Conservation (phyloP, 2,329 filamentous ascomycete species). For the Cercospora zeae-maydis region DNA sequence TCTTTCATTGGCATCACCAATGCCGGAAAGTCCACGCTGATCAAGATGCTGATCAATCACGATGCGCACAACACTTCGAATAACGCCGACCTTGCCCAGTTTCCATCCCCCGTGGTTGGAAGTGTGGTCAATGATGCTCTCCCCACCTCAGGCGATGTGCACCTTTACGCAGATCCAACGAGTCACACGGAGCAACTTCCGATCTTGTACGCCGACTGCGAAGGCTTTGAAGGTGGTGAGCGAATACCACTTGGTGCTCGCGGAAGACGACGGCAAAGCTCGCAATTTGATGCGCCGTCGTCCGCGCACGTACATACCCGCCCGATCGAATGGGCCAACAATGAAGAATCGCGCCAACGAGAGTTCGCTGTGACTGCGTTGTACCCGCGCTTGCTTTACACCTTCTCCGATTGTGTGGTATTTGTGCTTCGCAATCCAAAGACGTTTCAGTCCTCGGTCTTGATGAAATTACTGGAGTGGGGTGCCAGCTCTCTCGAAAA, state of each 20-base stretch:
- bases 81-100: slow-evolving; percentile 31
- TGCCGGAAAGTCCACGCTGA: slow-evolving; percentile 51
- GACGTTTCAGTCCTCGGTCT: slow-evolving; percentile 37
- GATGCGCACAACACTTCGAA: slow-evolving; percentile 33
- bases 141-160: slow-evolving; percentile 51
- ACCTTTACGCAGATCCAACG: slow-evolving; percentile 51
- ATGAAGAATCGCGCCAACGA: slow-evolving; percentile 33
- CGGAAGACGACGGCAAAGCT: slow-evolving; percentile 20
- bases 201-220: slow-evolving; percentile 52
- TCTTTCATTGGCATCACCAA: slow-evolving; percentile 38
- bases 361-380: slow-evolving; percentile 41
- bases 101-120: slow-evolving; percentile 47
- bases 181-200: slow-evolving; percentile 41
- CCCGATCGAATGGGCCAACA: slow-evolving; percentile 35
- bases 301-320: slow-evolving; percentile 25
- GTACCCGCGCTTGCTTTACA: slow-evolving; percentile 44
- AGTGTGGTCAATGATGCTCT: slow-evolving; percentile 39
- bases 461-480: slow-evolving; percentile 48
- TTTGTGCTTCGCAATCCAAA: slow-evolving; percentile 43
- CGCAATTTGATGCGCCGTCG: slow-evolving; percentile 17
- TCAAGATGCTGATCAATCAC: slow-evolving; percentile 47
- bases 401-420: slow-evolving; percentile 45
- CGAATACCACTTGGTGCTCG: slow-evolving; percentile 37
- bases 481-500: slow-evolving; percentile 51
- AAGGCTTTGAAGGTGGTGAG: slow-evolving; percentile 52